Evolutionary conservation across 1,139 yeast genomes (phyloP).

Genomic region (Dujonia santamariae): DNA sequence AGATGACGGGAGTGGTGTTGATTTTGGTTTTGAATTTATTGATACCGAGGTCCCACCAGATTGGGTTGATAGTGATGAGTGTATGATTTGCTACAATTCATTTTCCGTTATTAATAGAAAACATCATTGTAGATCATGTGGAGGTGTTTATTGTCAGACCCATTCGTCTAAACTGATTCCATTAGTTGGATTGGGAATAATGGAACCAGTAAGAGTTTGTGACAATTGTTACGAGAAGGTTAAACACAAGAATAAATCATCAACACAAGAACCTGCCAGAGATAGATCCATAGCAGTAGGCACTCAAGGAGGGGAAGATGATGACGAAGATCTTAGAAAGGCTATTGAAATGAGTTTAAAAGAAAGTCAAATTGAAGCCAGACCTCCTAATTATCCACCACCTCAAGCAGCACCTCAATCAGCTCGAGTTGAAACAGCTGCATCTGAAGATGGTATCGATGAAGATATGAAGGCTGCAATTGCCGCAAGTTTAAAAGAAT

Average conservation of each 20-base stretch:
- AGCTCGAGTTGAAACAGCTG: slow-evolving; percentile 8
- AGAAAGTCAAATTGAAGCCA: slow-evolving; percentile 38
- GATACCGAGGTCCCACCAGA: slow-evolving; percentile 96
- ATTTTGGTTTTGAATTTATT: slow-evolving; percentile 48
- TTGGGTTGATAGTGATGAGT: slow-evolving; percentile 94
- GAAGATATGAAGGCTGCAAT: slow-evolving; percentile 93
- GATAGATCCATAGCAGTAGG: neutral
- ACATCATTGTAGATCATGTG: slow-evolving; percentile 97
- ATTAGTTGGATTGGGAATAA: slow-evolving; percentile 81
- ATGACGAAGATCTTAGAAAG: slow-evolving; percentile 72
- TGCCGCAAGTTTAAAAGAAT: slow-evolving; percentile 84
- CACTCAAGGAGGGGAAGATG: slow-evolving; percentile 36
- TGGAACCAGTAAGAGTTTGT: slow-evolving; percentile 89
- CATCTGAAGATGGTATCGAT: slow-evolving; percentile 56
- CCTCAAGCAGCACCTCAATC: slow-evolving; percentile 11
- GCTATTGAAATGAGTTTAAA: slow-evolving; percentile 79
- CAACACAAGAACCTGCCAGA: neutral
- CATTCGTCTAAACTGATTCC: slow-evolving; percentile 73
- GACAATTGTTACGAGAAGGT: slow-evolving; percentile 77
- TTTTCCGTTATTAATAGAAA: slow-evolving; percentile 84
- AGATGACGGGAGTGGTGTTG: slow-evolving; percentile 10
- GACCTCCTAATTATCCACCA: slow-evolving; percentile 15
- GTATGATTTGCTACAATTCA: slow-evolving; percentile 87
- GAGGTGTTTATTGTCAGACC: slow-evolving; percentile 86
- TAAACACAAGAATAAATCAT: slow-evolving; percentile 28